Evolutionary conservation across 345 rosid genomes (phyloP).

Genomic region (Aquilaria yunnanensis): DNA sequence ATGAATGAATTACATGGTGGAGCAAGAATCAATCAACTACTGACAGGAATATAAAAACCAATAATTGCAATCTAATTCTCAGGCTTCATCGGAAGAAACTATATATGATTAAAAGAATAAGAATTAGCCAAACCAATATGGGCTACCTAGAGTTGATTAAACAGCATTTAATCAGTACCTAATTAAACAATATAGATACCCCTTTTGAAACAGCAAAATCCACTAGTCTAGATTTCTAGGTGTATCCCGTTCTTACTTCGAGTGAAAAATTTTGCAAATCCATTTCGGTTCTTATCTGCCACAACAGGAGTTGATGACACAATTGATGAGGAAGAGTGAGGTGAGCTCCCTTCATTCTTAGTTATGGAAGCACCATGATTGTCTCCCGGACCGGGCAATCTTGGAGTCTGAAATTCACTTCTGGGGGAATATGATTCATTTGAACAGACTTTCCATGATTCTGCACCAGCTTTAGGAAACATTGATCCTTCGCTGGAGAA

Average conservation of each 20-base stretch:
- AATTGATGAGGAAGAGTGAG: slow-evolving; percentile 38
- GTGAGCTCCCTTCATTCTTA: slow-evolving; percentile 25
- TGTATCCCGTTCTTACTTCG: slow-evolving; percentile 88
- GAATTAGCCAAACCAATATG: slow-evolving; percentile 5
- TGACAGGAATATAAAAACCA: too few relatives aligned
- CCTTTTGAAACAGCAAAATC: slow-evolving; percentile 6
- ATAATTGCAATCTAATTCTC: too few relatives aligned
- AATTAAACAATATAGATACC: slow-evolving; percentile 1
- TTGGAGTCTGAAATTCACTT: slow-evolving; percentile 28
- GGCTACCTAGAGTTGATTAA: slow-evolving; percentile 19
- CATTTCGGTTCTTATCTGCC: slow-evolving; percentile 75
- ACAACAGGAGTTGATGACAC: slow-evolving; percentile 36
- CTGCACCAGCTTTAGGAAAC: slow-evolving; percentile 26
- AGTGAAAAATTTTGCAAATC: slow-evolving; percentile 84
- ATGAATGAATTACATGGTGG: too few relatives aligned
- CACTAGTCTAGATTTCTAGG: slow-evolving; percentile 46
- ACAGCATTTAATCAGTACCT: slow-evolving; percentile 28
- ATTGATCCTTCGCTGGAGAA: slow-evolving; percentile 25
- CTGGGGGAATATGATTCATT: slow-evolving; percentile 38
- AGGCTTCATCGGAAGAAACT: not conserved
- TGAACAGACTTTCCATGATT: slow-evolving; percentile 53
- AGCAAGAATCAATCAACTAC: too few relatives aligned
- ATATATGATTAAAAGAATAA: slow-evolving; percentile 5
- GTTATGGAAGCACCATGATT: slow-evolving; percentile 17
- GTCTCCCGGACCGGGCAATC: slow-evolving; percentile 16